Percentiles rank a stretch among this genome's conserved stretches.
Evolutionary conservation across 164 flowering plant species (phyloP).

Genomic region (Vitis labrusca): DNA sequence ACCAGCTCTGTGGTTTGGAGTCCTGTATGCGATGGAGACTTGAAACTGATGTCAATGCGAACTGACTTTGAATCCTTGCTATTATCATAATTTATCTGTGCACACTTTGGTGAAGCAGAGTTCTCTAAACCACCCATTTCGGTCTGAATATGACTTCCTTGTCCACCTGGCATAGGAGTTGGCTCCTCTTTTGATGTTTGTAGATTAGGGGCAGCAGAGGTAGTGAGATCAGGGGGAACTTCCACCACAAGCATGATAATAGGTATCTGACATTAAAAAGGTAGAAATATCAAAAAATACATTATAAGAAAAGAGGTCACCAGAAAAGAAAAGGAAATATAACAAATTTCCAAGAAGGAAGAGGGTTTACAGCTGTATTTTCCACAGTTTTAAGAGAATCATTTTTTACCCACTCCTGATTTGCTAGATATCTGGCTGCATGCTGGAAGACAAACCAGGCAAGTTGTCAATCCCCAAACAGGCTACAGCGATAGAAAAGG

Average conservation of each 20-base stretch:
- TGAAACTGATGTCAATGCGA: conserved; percentile 93
- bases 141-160: conserved; percentile 19
- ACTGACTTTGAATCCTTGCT: conserved; percentile 53
- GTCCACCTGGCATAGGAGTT: conserved; percentile 28
- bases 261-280: conserved; percentile 62
- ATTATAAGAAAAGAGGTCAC: neutral
- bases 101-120: conserved; percentile 33
- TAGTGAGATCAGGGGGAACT: conserved; percentile 69
- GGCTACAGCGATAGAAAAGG: neutral
- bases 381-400: conserved; percentile 96
- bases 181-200: conserved; percentile 47
- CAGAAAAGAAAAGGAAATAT: neutral
- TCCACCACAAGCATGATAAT: conserved; percentile 96
- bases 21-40: conserved; percentile 93
- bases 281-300: neutral
- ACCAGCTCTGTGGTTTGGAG: conserved; percentile 93
- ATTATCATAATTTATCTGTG: conserved; percentile 23
- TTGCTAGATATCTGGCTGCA: conserved; percentile 97
- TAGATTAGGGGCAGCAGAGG: conserved; percentile 38
- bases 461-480: conserved; percentile 2
- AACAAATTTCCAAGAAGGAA: conserved; percentile 3
- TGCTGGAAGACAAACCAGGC: conserved; percentile 52
- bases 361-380: conserved; percentile 84
- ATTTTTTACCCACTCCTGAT: conserved; percentile 97
- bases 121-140: conserved; percentile 36